Percentiles rank a stretch among this genome's conserved stretches.
These are phyloP conservation scores for Microstegium vimineum DNA, from an alignment of 176 grass and related monocot species.

Conservation along the genomic window DNA sequence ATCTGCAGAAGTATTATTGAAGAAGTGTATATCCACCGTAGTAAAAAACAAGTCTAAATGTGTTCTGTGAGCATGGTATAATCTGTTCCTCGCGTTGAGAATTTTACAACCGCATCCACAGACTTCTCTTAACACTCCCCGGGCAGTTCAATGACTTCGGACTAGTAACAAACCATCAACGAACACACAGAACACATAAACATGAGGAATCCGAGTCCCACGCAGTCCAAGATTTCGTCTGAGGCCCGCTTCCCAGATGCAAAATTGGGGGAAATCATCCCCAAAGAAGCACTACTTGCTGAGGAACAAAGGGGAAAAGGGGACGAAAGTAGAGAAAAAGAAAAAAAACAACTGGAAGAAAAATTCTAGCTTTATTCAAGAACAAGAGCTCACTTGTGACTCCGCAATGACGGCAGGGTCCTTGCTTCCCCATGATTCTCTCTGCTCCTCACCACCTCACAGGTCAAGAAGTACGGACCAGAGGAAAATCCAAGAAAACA, in stretches of 20 bases:
- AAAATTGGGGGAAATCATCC: conserved; percentile 39
- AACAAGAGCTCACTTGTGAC: conserved; percentile 98
- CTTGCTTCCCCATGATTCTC: conserved; percentile 81
- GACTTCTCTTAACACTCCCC: conserved; percentile 4
- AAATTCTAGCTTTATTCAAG: conserved; percentile 37
- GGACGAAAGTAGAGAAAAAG: conserved; percentile 2
- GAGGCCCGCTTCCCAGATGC: conserved; percentile 38
- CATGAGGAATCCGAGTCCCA: conserved; percentile 22
- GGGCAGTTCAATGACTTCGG: conserved; percentile 12
- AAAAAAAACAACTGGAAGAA: conserved; percentile 28
- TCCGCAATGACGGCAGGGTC: conserved; percentile 97
- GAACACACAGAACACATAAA: conserved; percentile 26
- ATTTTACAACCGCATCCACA: conserved; percentile 36
- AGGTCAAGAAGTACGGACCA: conserved; percentile 30
- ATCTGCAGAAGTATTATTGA: conserved; percentile 15
- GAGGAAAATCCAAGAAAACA: conserved; percentile 33
- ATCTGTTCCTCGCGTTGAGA: conserved; percentile 17
- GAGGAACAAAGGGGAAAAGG: conserved; percentile 22
- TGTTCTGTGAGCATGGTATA: conserved; percentile 14
- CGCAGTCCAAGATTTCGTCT: conserved; percentile 25
- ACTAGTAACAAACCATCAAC: conserved; percentile 33
- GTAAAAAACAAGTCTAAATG: conserved; percentile 22
- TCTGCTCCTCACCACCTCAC: conserved; percentile 38
- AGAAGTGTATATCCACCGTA: not conserved
- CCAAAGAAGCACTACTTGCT: conserved; percentile 6